Evolutionary conservation across 352 stramenopile genomes (phyloP), one percentile per base, ranked within the genome.

Genomic region (Phytophthora citrophthora): DNA sequence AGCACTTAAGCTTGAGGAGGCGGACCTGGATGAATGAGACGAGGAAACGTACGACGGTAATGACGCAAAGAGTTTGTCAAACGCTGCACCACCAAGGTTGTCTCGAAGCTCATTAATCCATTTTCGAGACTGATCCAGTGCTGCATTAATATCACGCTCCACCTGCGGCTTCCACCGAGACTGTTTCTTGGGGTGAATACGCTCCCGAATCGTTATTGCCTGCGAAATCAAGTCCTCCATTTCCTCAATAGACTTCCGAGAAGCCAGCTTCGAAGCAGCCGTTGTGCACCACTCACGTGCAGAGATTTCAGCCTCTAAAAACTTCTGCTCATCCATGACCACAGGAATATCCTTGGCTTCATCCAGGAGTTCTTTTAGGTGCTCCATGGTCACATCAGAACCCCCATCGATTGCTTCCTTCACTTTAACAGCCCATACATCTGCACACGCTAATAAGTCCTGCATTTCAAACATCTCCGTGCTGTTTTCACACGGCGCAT

Each of bases 391-490:
- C 5, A 95, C 84, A 48, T 93, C 83, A 9, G 77, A 75, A 20
- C 77, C 83, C 27, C 78, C 78, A 63, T 93, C 83, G 38, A 96
- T 91, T n/a, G 88, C 87, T 6, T 74, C 53, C 32, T 86, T 86
- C 16, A 96, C 86, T 47, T 91, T 91, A 5, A 83, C 70, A 6
- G 85, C 83, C 88, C 88, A 96, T 39, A 88, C 85, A 52, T 95
- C 86, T 2, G 88, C 88, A 69, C 88, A 96, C 56, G 87, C 86
- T 6, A 96, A 66, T n/a, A 96, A 64, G 24, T 95, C 88, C 57
- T 96, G 86, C 86, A 96, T 96, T 66, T 96, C 88, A 63, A 92
- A 94, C 70, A 94, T 89, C 47, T 96, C 88, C 8, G 75, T 79
- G 41, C 79, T 95, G 48, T 93, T 87, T 54, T 95, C 86, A 66